A percentile compares a stretch with the other conserved stretches of the same genome.
Conservation (phyloP, 1,139 yeast genomes). For the Candida albicans region DNA sequence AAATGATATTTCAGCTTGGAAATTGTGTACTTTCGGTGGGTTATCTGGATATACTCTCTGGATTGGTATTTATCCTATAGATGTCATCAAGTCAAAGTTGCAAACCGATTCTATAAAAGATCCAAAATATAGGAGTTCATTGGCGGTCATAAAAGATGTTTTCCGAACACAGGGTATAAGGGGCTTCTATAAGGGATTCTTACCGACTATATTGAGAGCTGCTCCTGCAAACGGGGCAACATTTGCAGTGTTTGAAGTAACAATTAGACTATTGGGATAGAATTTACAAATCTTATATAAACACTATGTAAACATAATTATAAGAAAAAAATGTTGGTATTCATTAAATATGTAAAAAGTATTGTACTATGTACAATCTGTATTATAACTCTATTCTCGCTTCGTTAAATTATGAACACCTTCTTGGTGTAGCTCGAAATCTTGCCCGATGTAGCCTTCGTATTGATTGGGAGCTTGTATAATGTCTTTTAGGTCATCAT, state of each 20-base stretch:
- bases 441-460: slow-evolving; percentile 8
- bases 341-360: no score
- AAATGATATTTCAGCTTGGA: slow-evolving; percentile 79
- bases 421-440: slow-evolving; percentile 20
- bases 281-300: neutral
- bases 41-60: slow-evolving; percentile 85
- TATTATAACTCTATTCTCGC: slow-evolving; percentile 8
- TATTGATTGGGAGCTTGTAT: slow-evolving; percentile 2
- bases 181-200: slow-evolving; percentile 85
- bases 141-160: slow-evolving; percentile 56
- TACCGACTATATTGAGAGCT: slow-evolving; percentile 89
- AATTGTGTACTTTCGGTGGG: slow-evolving; percentile 79
- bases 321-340: neutral
- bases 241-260: slow-evolving; percentile 84
- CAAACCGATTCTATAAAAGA: slow-evolving; percentile 72
- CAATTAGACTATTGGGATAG: slow-evolving; percentile 56
- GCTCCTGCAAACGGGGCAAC: slow-evolving; percentile 98
- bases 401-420: slow-evolving; percentile 11
- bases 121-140: slow-evolving; percentile 50
- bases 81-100: slow-evolving; percentile 79
- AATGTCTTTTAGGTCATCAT: slow-evolving; percentile 13
- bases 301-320: neutral
- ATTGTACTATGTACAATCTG: no score
- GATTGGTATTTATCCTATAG: slow-evolving; percentile 80
- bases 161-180: slow-evolving; percentile 57